Base-by-base conservation (phyloP, 306 rosid genomes). In the Castanospermum australe region DNA sequence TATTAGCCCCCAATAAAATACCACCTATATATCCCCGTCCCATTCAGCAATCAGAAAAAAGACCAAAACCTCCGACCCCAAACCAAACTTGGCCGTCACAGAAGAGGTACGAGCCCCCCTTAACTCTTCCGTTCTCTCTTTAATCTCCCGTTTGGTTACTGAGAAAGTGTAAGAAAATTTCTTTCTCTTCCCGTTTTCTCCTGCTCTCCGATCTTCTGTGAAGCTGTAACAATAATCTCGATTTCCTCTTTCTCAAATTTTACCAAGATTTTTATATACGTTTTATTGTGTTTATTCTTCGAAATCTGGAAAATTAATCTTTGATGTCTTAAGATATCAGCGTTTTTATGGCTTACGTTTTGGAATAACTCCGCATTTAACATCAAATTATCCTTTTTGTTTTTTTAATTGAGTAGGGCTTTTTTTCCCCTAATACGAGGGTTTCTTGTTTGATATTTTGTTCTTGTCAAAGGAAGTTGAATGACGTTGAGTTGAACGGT, bases 11-110 rank as follows among this genome's bases (percentile, higher is more conserved):
- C 32, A 28, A 28, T 28, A 28, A 28, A 28, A 28, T 28, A 28
- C 1, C 1, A 28, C 45, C 13, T 39, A 39, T 39, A 39, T 9
- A 39, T 39, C 45, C 57, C 61, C 9, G 30, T 8, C 44, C 71
- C 60, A 22, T 1, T 41, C 41, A 30, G 42, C 14, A 28, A 12
- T 9, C 14, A 0, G 65, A 59, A 59, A n/a, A 20, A 32, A 35
- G 41, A 21, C 67, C 62, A 21, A 21, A 57, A 2, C 36, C 3
- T 41, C 73, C 22, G 20, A 59, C 3, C 54, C 73, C 22, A 33
- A 59, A 45, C 76, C 65, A 64, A 52, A 51, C 65, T 75, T 62
- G 21, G 65, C 73, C 64, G 81, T 25, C 73, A 35, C 8, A 51
- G 17, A 78, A 41, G 59, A 78, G 82, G 82, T 67, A 41, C n/a